Evolutionary conservation across 768 basidiomycete species (phyloP).

Genomic region (Naematelia aurantialba): DNA sequence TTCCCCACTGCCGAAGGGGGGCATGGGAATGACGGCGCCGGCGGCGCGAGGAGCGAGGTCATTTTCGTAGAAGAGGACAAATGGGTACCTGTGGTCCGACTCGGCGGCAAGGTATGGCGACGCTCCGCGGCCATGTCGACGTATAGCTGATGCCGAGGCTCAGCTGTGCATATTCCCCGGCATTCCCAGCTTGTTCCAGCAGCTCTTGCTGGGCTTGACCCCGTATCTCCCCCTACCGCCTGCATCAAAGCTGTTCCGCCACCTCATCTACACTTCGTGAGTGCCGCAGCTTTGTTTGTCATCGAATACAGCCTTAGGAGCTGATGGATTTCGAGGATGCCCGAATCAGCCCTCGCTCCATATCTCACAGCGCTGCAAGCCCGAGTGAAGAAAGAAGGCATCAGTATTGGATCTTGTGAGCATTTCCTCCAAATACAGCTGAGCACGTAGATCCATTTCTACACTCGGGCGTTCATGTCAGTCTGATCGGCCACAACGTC

Average conservation of each 20-base stretch:
- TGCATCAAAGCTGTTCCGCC: constrained; percentile 64
- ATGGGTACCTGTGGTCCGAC: constrained; percentile 89
- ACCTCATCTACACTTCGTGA: constrained; percentile 79
- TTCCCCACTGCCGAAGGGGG: constrained; percentile 58
- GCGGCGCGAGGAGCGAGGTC: constrained; percentile 60
- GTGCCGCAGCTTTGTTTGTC: too few species aligned
- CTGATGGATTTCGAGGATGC: constrained; percentile 57
- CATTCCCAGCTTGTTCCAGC: constrained; percentile 77
- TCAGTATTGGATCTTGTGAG: constrained; percentile 79
- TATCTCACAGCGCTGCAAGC: constrained; percentile 74
- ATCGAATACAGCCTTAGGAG: too few species aligned
- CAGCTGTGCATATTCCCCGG: constrained; percentile 83
- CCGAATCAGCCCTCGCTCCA: constrained; percentile 83
- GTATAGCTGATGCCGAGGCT: constrained; percentile 1
- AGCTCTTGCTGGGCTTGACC: constrained; percentile 69
- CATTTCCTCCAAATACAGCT: constrained; percentile 27
- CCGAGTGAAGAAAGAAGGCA: constrained; percentile 67
- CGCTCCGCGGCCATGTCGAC: neutral
- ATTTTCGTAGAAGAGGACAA: constrained; percentile 73
- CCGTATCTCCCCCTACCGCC: constrained; percentile 78
- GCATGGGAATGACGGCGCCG: constrained; percentile 41
- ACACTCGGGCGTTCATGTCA: constrained; percentile 64
- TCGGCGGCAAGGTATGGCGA: constrained; percentile 62
- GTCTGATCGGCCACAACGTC: constrained; percentile 57
- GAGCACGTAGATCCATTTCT: constrained; percentile 25